Conservation (phyloP, 768 basidiomycete genomes). For the Lactarius trivialis region DNA sequence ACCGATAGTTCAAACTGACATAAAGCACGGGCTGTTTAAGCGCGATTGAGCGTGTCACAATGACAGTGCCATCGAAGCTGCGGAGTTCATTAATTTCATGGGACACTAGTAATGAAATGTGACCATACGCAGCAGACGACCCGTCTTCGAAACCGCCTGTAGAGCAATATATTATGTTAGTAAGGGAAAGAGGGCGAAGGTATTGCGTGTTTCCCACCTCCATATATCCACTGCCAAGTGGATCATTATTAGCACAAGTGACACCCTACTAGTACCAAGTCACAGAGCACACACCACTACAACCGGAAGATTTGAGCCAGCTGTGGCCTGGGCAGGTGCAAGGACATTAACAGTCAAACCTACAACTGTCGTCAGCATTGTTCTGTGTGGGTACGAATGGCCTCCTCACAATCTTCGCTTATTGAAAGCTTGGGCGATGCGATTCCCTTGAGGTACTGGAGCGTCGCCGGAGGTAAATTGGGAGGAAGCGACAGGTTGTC, state of each 20-base stretch:
- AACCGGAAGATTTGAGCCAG: constrained; percentile 22
- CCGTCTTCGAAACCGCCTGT: constrained; percentile 4
- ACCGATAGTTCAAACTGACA: constrained; percentile 27
- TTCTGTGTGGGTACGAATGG: neutral
- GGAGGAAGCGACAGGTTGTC: neutral
- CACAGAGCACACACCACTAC: constrained; percentile 22
- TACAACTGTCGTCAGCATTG: neutral
- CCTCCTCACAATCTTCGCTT: constrained; percentile 23
- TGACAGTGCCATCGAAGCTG: neutral
- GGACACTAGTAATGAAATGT: too few relatives aligned
- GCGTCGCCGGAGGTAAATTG: neutral
- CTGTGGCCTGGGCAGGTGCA: constrained; percentile 9
- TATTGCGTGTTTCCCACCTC: constrained; percentile 10
- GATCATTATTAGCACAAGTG: neutral
- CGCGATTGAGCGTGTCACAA: constrained; percentile 25
- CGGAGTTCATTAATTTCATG: neutral
- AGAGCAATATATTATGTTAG: neutral
- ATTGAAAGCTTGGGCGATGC: neutral
- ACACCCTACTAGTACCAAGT: too few relatives aligned
- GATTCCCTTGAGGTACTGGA: neutral
- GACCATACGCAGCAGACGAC: neutral
- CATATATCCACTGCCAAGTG: constrained; percentile 24
- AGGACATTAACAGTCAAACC: constrained; percentile 26
- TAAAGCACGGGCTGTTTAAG: constrained; percentile 25
- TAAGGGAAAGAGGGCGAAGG: neutral